Evolutionary conservation across 257 asterid genomes (phyloP).

Genomic region (Solanum etuberosum): DNA sequence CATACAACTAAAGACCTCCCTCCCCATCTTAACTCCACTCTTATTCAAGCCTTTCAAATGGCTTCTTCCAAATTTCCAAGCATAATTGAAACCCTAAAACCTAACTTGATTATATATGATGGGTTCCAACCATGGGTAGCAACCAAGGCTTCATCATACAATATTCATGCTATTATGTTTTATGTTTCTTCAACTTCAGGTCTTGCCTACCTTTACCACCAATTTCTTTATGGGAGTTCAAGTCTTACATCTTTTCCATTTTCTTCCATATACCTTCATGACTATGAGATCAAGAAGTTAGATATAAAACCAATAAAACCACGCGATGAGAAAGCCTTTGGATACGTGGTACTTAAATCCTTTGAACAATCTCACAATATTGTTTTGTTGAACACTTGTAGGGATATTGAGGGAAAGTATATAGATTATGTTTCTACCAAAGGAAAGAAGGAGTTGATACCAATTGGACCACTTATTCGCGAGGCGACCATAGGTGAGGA

Average conservation of each 20-base stretch:
- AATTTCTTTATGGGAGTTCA: not conserved
- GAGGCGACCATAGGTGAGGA: not conserved
- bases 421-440: not conserved
- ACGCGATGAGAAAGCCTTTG: not conserved
- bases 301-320: not conserved
- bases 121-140: conserved; percentile 23
- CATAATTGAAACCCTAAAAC: conserved; percentile 14
- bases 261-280: not conserved
- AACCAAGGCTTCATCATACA: not conserved
- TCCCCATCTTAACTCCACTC: conserved; percentile 24
- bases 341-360: not conserved
- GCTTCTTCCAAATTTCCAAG: conserved; percentile 18
- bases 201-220: conserved; percentile 10
- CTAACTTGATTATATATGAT: conserved; percentile 34
- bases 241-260: not conserved
- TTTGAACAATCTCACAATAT: not conserved
- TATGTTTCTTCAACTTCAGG: conserved; percentile 16
- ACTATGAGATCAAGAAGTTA: conserved; percentile 4
- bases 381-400: not conserved
- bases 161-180: conserved; percentile 18
- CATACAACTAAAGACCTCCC: conserved; percentile 55
- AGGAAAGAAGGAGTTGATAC: not conserved
- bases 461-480: not conserved
- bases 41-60: conserved; percentile 12
- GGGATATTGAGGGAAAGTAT: not conserved